phyloP scores from a whole-genome alignment of 768 basidiomycete genomes.

The Boletus tomentosulus region DNA sequence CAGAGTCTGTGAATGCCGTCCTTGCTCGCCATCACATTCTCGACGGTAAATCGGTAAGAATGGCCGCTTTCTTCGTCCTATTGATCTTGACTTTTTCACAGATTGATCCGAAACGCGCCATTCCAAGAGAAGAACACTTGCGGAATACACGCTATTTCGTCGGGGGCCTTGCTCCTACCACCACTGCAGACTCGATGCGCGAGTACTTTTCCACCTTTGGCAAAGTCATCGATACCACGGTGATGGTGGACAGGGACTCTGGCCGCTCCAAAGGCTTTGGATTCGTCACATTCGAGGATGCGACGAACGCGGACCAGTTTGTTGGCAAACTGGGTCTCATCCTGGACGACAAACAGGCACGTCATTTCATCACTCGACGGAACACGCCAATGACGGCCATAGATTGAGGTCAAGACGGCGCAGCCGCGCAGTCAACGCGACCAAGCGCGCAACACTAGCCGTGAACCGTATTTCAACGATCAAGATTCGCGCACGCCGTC shows the following conservation, averaged over 20 bases:
- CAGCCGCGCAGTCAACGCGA: slow-evolving; percentile 67
- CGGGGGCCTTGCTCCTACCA: slow-evolving; percentile 64
- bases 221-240: slow-evolving; percentile 78
- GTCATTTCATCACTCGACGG: slow-evolving; percentile 13
- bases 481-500: slow-evolving; percentile 35
- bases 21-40: slow-evolving; percentile 63
- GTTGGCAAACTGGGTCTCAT: slow-evolving; percentile 64
- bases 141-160: slow-evolving; percentile 79
- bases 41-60: slow-evolving; percentile 72
- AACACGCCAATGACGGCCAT: background rate
- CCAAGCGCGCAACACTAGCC: slow-evolving; percentile 37
- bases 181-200: slow-evolving; percentile 68
- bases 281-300: slow-evolving; percentile 77
- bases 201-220: slow-evolving; percentile 70
- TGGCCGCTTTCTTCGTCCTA: background rate
- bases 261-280: slow-evolving; percentile 79
- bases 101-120: slow-evolving; percentile 88
- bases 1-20: slow-evolving; percentile 59
- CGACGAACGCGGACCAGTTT: slow-evolving; percentile 56
- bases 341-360: slow-evolving; percentile 73
- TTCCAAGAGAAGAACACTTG: slow-evolving; percentile 76
- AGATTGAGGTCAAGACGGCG: slow-evolving; percentile 84
- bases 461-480: slow-evolving; percentile 32
- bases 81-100: slow-evolving; percentile 26
- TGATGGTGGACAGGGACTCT: slow-evolving; percentile 80